Evolutionary conservation across 2,329 filamentous ascomycete genomes (phyloP).

Genomic region (Xylariaceae sp.): DNA sequence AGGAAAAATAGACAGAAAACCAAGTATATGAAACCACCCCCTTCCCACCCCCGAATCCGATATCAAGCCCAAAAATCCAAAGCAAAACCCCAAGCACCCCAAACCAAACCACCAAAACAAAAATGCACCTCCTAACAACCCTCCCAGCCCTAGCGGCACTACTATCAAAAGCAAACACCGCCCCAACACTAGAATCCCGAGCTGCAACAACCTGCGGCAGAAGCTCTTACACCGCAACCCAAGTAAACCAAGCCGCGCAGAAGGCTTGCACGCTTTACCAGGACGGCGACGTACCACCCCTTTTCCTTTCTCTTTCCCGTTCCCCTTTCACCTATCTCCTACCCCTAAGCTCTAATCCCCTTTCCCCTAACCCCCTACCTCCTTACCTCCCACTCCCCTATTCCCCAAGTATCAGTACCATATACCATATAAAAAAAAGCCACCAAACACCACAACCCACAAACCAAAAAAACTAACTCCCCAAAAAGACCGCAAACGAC

Average conservation of each 20-base stretch:
- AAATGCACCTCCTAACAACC: slow-evolving; percentile 22
- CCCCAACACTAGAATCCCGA: slow-evolving; percentile 36
- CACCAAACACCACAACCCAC: neutral
- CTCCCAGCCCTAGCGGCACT: slow-evolving; percentile 28
- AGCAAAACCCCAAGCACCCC: neutral
- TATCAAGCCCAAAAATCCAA: too few relatives aligned
- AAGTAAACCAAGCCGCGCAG: slow-evolving; percentile 47
- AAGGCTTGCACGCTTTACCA: slow-evolving; percentile 50
- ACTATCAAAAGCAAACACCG: slow-evolving; percentile 6
- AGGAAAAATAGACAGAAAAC: too few relatives aligned
- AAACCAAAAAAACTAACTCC: neutral
- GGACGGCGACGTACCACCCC: slow-evolving; percentile 35
- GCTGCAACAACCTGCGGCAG: slow-evolving; percentile 51
- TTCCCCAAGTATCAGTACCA: too few relatives aligned
- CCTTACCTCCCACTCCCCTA: too few relatives aligned
- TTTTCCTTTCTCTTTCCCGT: too few relatives aligned
- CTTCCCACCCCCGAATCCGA: too few relatives aligned
- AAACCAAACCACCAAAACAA: too few relatives aligned
- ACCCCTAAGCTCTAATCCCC: too few relatives aligned
- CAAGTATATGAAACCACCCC: too few relatives aligned
- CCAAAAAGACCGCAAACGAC: slow-evolving; percentile 40
- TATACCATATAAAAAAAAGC: neutral
- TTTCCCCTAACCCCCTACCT: too few relatives aligned
- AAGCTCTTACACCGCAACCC: slow-evolving; percentile 46
- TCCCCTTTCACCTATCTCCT: too few relatives aligned